These are phyloP conservation scores for Xerocomellus intermedius DNA, from an alignment of 768 basidiomycete genomes.

Conservation along the genomic window DNA sequence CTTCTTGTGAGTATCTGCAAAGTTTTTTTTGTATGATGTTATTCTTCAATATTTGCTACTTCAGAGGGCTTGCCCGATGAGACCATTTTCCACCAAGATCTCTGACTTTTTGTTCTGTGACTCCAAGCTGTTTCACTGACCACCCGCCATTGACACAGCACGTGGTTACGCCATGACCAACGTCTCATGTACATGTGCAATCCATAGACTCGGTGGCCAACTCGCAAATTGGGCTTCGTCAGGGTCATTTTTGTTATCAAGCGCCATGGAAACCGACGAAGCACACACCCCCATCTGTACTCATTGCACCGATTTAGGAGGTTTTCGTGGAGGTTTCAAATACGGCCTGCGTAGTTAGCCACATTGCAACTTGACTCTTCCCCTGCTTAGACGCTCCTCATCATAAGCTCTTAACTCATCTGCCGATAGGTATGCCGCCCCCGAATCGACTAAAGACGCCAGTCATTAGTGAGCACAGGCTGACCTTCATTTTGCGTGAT, in stretches of 20 bases:
- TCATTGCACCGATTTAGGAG: too few relatives aligned
- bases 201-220: not conserved
- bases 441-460: constrained; percentile 38
- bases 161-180: not conserved
- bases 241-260: not conserved
- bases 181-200: not conserved
- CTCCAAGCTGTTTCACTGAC: constrained; percentile 6
- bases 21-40: constrained; percentile 37
- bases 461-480: constrained; percentile 59
- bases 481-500: not conserved
- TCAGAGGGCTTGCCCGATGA: constrained; percentile 60
- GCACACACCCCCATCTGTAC: not conserved
- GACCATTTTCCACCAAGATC: constrained; percentile 71
- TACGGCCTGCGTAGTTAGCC: too few relatives aligned
- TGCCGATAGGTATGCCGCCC: constrained; percentile 16
- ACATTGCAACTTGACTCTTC: not conserved
- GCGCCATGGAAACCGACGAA: not conserved
- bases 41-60: constrained; percentile 65
- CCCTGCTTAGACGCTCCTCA: not conserved
- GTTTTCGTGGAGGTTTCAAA: too few relatives aligned
- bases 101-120: constrained; percentile 41
- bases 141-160: not conserved
- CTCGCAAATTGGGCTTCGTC: not conserved
- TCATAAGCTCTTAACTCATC: not conserved
- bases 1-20: constrained; percentile 15